These are phyloP conservation scores for Luzula sylvatica DNA, from an alignment of 176 grass and related monocot genomes.

Conservation along the genomic window DNA sequence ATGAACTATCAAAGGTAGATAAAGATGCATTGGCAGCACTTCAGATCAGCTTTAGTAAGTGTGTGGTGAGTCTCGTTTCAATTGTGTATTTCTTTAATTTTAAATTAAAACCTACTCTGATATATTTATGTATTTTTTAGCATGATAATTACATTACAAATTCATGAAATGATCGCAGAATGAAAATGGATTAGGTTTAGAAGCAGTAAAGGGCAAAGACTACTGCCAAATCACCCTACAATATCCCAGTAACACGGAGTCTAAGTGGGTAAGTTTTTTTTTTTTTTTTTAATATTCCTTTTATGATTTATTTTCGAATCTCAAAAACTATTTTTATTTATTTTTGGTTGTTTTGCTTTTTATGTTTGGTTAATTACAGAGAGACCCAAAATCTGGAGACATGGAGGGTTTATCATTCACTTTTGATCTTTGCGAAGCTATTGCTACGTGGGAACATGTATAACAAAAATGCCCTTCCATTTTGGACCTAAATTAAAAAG, in stretches of 20 bases:
- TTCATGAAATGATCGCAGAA: slow-evolving; percentile 26
- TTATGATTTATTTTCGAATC: no score
- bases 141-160: background rate
- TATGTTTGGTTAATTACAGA: slow-evolving; percentile 31
- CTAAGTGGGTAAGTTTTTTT: slow-evolving; percentile 56
- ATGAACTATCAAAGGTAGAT: slow-evolving; percentile 43
- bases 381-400: slow-evolving; percentile 66
- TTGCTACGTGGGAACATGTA: slow-evolving; percentile 87
- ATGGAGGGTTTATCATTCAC: slow-evolving; percentile 75
- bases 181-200: slow-evolving; percentile 74
- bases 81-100: background rate
- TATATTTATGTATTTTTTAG: background rate
- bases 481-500: no score
- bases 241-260: slow-evolving; percentile 60
- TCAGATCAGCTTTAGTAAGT: slow-evolving; percentile 63
- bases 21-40: slow-evolving; percentile 43
- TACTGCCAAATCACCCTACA: slow-evolving; percentile 59
- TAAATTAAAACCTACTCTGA: no score
- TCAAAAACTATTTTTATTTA: no score
- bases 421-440: slow-evolving; percentile 85
- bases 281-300: background rate
- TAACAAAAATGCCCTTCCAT: background rate
- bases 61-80: slow-evolving; percentile 55
- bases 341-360: background rate
- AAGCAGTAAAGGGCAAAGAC: slow-evolving; percentile 39